These are phyloP conservation scores for Ilyonectria robusta DNA, from an alignment of 2,329 filamentous ascomycete species.

Conservation along the genomic window DNA sequence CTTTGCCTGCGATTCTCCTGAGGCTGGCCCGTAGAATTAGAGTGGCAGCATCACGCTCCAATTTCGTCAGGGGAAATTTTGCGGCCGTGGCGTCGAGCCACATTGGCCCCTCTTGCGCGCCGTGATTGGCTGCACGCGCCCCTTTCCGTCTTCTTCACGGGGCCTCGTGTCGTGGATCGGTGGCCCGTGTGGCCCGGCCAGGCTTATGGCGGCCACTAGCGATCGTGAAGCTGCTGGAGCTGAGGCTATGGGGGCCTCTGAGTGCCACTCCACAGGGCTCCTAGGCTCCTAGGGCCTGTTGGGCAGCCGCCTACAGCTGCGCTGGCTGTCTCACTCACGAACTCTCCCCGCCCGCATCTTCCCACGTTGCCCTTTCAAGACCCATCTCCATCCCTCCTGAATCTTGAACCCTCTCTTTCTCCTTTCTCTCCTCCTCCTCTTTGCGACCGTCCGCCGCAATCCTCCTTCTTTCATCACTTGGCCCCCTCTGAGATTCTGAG, in stretches of 20 bases:
- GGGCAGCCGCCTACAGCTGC: neutral
- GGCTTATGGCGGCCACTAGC: conserved; percentile 6
- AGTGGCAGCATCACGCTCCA: conserved; percentile 35
- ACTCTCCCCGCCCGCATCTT: conserved; percentile 40
- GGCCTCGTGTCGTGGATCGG: conserved; percentile 47
- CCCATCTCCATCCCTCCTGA: conserved; percentile 44
- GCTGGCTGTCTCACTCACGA: conserved; percentile 35
- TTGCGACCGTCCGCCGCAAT: conserved; percentile 25
- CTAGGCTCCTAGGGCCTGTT: neutral
- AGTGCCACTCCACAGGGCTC: conserved; percentile 3
- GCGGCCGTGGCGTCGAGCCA: conserved; percentile 42
- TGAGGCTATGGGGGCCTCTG: conserved; percentile 3
- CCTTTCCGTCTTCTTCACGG: conserved; percentile 41
- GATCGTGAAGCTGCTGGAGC: conserved; percentile 1
- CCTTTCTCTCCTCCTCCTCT: conserved; percentile 24
- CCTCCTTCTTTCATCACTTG: conserved; percentile 13
- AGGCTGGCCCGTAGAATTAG: conserved; percentile 12
- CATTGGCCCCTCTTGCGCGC: conserved; percentile 37
- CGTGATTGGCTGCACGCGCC: conserved; percentile 39
- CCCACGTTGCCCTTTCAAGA: conserved; percentile 49
- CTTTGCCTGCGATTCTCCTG: neutral
- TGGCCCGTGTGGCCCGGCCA: conserved; percentile 28
- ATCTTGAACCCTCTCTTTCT: conserved; percentile 33
- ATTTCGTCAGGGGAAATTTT: conserved; percentile 46
- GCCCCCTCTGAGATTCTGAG: conserved; percentile 35